These are phyloP conservation scores for Colletotrichum gigasporum DNA, from an alignment of 2,329 filamentous ascomycete genomes.

Conservation along the genomic window DNA sequence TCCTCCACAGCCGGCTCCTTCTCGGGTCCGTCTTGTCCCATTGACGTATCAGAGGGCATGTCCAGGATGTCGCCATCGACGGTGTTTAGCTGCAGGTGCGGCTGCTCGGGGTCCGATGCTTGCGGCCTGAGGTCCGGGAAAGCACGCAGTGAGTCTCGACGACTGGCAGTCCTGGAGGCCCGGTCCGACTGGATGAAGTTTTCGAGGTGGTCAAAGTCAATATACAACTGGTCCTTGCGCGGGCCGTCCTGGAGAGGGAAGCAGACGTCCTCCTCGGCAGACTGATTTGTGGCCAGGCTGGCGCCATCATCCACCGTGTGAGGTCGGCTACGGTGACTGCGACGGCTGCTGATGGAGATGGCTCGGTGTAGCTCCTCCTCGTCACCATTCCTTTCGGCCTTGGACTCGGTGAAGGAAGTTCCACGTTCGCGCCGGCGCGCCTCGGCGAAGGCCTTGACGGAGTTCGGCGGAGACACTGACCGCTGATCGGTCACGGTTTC, in stretches of 20 bases:
- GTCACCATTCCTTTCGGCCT: conserved; percentile 46
- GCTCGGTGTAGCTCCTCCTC: conserved; percentile 73
- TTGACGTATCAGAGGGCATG: conserved; percentile 57
- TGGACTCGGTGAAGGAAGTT: conserved; percentile 62
- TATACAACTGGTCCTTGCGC: conserved; percentile 77
- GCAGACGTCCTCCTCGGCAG: conserved; percentile 87
- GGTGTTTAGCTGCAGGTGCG: conserved; percentile 53
- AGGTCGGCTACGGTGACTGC: conserved; percentile 65
- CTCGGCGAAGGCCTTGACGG: conserved; percentile 95
- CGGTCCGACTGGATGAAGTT: conserved; percentile 80
- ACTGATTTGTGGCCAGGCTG: conserved; percentile 72
- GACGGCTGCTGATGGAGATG: conserved; percentile 73
- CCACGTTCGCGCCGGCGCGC: conserved; percentile 86
- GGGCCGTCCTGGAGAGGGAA: conserved; percentile 80
- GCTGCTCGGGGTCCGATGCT: conserved; percentile 36
- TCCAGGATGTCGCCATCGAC: conserved; percentile 66
- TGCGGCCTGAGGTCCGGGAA: conserved; percentile 70
- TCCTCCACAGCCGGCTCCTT: conserved; percentile 52
- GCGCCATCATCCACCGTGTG: conserved; percentile 70
- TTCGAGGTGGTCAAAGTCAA: conserved; percentile 94
- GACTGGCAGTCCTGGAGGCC: conserved; percentile 58
- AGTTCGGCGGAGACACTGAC: conserved; percentile 90
- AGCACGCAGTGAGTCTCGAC: conserved; percentile 57
- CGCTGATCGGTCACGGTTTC: conserved; percentile 67
- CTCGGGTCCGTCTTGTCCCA: conserved; percentile 50